Evolutionary conservation across 306 rosid species (phyloP).

Genomic region (Lathyrus tuberosus): DNA sequence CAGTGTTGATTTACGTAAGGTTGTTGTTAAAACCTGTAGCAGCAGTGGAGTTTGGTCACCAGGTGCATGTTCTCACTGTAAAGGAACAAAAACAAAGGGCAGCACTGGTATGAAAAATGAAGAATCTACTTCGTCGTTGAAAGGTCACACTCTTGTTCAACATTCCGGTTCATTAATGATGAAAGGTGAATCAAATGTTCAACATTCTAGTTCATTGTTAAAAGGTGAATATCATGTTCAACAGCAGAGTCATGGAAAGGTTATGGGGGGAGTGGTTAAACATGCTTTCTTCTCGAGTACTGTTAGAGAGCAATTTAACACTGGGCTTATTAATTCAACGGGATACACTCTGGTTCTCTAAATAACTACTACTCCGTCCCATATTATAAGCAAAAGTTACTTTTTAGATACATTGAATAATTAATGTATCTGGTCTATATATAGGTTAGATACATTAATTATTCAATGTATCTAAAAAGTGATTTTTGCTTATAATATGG

Average conservation of each 20-base stretch:
- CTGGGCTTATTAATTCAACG: slow-evolving; percentile 37
- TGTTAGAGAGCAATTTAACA: slow-evolving; percentile 28
- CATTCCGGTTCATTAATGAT: too few species aligned
- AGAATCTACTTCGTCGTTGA: not conserved
- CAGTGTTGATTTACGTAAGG: not conserved
- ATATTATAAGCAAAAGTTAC: too few species aligned
- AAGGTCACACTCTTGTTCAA: too few species aligned
- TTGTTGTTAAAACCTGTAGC: not conserved
- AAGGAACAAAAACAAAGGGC: not conserved
- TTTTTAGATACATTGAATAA: too few species aligned
- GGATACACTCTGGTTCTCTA: slow-evolving; percentile 38
- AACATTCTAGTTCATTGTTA: not conserved
- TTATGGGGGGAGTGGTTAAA: not conserved
- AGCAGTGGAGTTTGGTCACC: not conserved
- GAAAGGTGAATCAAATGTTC: too few species aligned
- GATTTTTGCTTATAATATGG: too few species aligned
- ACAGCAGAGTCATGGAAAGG: not conserved
- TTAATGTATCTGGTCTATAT: too few species aligned
- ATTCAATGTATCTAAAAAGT: too few species aligned
- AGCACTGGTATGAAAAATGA: not conserved
- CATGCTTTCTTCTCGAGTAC: slow-evolving; percentile 22
- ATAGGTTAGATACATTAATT: too few species aligned
- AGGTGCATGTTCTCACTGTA: slow-evolving; percentile 36
- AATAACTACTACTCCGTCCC: slow-evolving; percentile 29
- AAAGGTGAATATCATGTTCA: slow-evolving; percentile 2